Percentiles rank a stretch among this genome's conserved stretches.
These are phyloP conservation scores for Trametes gibbosa DNA, from an alignment of 768 basidiomycete genomes.

Conservation along the genomic window DNA sequence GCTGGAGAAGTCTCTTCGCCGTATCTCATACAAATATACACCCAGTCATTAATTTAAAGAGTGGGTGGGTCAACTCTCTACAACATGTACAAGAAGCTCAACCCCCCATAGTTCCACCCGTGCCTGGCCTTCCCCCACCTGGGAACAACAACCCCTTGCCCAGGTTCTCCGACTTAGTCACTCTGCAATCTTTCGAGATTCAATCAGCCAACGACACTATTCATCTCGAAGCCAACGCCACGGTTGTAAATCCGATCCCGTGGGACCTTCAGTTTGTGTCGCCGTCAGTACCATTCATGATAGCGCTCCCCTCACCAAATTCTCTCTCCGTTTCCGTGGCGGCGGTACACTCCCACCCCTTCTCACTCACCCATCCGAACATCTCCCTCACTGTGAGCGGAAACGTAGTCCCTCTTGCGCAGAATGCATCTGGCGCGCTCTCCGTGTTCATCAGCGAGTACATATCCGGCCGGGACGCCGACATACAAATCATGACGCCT, in stretches of 20 bases:
- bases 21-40: slow-evolving; percentile 44
- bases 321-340: slow-evolving; percentile 44
- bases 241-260: slow-evolving; percentile 57
- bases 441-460: slow-evolving; percentile 65
- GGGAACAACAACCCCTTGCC: slow-evolving; percentile 52
- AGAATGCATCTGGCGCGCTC: slow-evolving; percentile 34
- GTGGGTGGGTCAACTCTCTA: slow-evolving; percentile 38
- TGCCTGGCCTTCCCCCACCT: slow-evolving; percentile 66
- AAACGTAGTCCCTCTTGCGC: slow-evolving; percentile 48
- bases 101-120: slow-evolving; percentile 48
- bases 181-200: slow-evolving; percentile 55
- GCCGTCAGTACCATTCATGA: slow-evolving; percentile 60
- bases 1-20: slow-evolving; percentile 47
- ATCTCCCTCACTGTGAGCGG: slow-evolving; percentile 59
- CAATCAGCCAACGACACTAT: slow-evolving; percentile 33
- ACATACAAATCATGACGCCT: slow-evolving; percentile 56
- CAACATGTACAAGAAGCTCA: neutral
- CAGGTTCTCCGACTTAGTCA: slow-evolving; percentile 55
- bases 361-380: slow-evolving; percentile 65
- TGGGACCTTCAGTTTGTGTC: slow-evolving; percentile 45
- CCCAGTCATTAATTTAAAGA: slow-evolving; percentile 46
- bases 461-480: slow-evolving; percentile 54
- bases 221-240: slow-evolving; percentile 46
- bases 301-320: slow-evolving; percentile 43
- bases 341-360: slow-evolving; percentile 51